Conservation (phyloP, 768 basidiomycete species). For the Kondoa malvinella region DNA sequence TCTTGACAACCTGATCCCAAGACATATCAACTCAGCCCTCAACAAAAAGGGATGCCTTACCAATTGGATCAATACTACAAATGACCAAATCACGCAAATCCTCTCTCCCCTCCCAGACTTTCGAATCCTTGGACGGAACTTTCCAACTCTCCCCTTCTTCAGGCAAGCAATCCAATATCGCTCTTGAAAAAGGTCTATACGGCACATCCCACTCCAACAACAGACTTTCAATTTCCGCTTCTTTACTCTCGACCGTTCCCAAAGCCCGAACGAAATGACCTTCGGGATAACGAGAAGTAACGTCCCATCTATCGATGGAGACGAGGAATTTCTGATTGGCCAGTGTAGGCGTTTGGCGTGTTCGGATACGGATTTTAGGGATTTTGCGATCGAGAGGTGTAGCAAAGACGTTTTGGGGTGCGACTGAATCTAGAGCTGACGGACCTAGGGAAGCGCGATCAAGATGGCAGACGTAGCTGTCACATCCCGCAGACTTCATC, state of each 20-base stretch:
- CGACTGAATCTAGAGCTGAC: slow-evolving; percentile 49
- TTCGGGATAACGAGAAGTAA: slow-evolving; percentile 75
- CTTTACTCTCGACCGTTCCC: slow-evolving; percentile 80
- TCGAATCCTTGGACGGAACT: slow-evolving; percentile 55
- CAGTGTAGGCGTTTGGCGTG: slow-evolving; percentile 76
- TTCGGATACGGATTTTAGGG: slow-evolving; percentile 83
- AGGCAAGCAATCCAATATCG: slow-evolving; percentile 80
- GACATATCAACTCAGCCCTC: slow-evolving; percentile 6
- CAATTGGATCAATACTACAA: slow-evolving; percentile 94
- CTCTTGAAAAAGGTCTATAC: slow-evolving; percentile 89
- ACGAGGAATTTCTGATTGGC: slow-evolving; percentile 90
- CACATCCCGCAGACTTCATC: slow-evolving; percentile 3
- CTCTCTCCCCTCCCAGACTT: slow-evolving; percentile 62
- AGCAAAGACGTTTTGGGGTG: slow-evolving; percentile 77
- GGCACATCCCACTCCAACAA: slow-evolving; percentile 89
- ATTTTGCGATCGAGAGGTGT: slow-evolving; percentile 79
- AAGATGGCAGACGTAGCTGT: slow-evolving; percentile 82
- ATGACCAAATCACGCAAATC: slow-evolving; percentile 71
- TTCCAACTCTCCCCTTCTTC: slow-evolving; percentile 78
- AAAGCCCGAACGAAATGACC: slow-evolving; percentile 90
- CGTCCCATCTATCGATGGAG: slow-evolving; percentile 81
- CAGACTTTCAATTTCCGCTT: slow-evolving; percentile 86
- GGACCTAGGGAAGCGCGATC: slow-evolving; percentile 75
- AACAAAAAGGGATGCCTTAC: slow-evolving; percentile 34
- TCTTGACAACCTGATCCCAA: slow-evolving; percentile 63